Evolutionary conservation across 306 rosid species (phyloP).

Genomic region (Citrullus amarus): DNA sequence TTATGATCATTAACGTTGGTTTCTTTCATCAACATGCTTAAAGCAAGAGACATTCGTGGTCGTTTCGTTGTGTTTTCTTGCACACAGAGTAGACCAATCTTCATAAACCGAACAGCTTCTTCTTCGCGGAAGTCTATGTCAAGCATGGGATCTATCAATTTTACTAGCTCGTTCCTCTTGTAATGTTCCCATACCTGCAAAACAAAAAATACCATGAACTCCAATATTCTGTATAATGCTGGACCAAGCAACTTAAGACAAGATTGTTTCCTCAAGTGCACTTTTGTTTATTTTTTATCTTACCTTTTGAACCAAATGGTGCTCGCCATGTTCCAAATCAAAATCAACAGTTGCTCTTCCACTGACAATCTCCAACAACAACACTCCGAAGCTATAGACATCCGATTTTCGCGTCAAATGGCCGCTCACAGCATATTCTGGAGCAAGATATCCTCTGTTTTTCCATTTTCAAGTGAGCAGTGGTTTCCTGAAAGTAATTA

Average conservation of each 20-base stretch:
- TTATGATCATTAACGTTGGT: conserved; percentile 17
- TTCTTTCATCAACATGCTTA: conserved; percentile 30
- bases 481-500: neutral
- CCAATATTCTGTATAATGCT: neutral
- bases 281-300: neutral
- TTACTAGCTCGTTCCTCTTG: conserved; percentile 20
- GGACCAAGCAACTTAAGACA: neutral
- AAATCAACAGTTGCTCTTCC: conserved; percentile 53
- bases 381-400: conserved; percentile 78
- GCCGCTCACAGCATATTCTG: conserved; percentile 83
- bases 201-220: conserved; percentile 4
- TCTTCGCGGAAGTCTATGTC: conserved; percentile 21
- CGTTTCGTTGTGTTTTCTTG: conserved; percentile 57
- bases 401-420: conserved; percentile 79
- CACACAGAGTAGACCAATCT: conserved; percentile 73
- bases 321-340: conserved; percentile 40
- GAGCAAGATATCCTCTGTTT: conserved; percentile 85
- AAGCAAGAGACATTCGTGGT: conserved; percentile 50
- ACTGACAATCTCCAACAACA: conserved; percentile 58
- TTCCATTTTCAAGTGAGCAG: conserved; percentile 19
- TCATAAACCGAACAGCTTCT: conserved; percentile 51
- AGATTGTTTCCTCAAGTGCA: neutral
- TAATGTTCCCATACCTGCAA: conserved; percentile 76
- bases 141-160: conserved; percentile 51
- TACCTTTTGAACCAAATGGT: conserved; percentile 84